phyloP scores from a whole-genome alignment of 2,329 filamentous ascomycete species.

The Gremmenia infestans region DNA sequence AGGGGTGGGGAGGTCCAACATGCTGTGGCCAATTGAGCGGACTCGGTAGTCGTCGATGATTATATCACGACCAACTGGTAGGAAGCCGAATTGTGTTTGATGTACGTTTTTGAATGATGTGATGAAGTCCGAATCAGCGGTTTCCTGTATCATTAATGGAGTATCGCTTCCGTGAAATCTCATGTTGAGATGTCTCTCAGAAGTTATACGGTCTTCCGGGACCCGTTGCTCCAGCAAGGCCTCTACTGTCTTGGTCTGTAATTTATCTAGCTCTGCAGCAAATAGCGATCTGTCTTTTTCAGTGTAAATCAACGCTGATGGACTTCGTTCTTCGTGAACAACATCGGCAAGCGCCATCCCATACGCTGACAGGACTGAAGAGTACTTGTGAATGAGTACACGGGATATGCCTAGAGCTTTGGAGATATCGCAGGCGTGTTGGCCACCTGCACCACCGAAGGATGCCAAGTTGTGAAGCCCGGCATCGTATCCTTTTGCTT shows the following conservation, averaged over 20 bases:
- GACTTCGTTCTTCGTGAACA: conserved; percentile 82
- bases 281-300: conserved; percentile 7
- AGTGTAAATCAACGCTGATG: conserved; percentile 43
- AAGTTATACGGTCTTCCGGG: conserved; percentile 63
- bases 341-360: conserved; percentile 91
- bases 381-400: conserved; percentile 80
- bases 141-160: conserved; percentile 79
- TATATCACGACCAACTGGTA: conserved; percentile 58
- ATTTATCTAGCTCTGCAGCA: not conserved
- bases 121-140: conserved; percentile 63
- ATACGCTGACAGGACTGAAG: conserved; percentile 82
- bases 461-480: conserved; percentile 78
- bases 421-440: conserved; percentile 84
- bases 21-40: conserved; percentile 62
- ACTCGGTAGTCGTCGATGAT: conserved; percentile 62
- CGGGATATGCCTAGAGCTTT: conserved; percentile 78
- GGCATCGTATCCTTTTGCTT: conserved; percentile 82
- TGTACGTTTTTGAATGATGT: conserved; percentile 80
- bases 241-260: conserved; percentile 2
- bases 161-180: conserved; percentile 84
- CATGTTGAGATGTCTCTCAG: conserved; percentile 90
- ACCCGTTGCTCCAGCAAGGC: conserved; percentile 56
- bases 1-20: not conserved
- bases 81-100: conserved; percentile 87
- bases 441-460: conserved; percentile 86